Percentiles rank a stretch among this genome's conserved stretches.
These are phyloP conservation scores for Colletotrichum eremochloae DNA, from an alignment of 2,329 filamentous ascomycete genomes.

Conservation along the genomic window DNA sequence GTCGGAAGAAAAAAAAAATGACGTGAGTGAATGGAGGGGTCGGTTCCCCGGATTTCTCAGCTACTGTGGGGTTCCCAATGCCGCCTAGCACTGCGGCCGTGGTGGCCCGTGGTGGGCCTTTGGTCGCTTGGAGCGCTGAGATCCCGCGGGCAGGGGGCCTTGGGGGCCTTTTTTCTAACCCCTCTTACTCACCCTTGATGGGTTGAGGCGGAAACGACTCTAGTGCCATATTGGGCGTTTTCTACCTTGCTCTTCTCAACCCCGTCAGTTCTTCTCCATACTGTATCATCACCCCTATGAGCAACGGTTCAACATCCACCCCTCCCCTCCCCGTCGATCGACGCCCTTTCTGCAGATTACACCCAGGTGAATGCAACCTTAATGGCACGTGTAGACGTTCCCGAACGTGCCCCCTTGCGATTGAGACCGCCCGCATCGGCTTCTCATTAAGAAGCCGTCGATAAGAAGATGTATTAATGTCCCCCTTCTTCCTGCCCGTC, in stretches of 20 bases:
- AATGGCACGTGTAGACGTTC: conserved; percentile 33
- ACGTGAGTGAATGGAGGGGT: conserved; percentile 42
- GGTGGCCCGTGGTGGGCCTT: conserved; percentile 26
- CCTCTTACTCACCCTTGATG: background rate
- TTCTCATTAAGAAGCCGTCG: conserved; percentile 23
- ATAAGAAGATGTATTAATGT: conserved; percentile 34
- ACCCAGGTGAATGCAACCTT: conserved; percentile 37
- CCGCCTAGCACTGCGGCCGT: conserved; percentile 27
- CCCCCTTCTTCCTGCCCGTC: conserved; percentile 7
- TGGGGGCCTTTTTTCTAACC: background rate
- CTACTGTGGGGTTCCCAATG: conserved; percentile 26
- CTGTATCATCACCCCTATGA: background rate
- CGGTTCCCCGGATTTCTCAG: conserved; percentile 32
- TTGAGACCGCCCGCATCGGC: conserved; percentile 23
- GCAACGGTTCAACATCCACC: background rate
- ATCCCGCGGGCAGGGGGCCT: conserved; percentile 11
- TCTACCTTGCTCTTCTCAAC: background rate
- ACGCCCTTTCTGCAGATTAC: conserved; percentile 20
- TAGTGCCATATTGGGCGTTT: background rate
- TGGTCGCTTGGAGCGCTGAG: conserved; percentile 19
- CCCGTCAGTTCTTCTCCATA: background rate
- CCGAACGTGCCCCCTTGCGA: conserved; percentile 7
- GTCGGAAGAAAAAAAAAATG: conserved; percentile 36
- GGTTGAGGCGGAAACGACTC: conserved; percentile 14
- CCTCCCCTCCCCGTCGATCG: background rate